Conservation (phyloP, 495 filamentous ascomycete species). For the Staphylotrichum tortipilum region DNA sequence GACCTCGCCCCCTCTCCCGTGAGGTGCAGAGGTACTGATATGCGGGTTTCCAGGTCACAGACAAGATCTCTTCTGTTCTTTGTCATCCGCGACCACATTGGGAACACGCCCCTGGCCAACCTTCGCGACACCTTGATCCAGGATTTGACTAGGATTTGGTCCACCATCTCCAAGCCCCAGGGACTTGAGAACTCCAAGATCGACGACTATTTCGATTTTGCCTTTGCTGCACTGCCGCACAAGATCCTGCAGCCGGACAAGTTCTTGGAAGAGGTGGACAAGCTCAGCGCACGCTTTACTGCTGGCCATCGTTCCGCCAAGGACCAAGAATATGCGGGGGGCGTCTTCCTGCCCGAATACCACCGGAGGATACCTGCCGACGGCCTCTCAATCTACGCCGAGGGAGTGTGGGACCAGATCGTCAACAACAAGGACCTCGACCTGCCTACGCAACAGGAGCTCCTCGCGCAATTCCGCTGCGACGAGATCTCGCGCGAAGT, state of each 20-base stretch:
- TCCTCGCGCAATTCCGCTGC: conserved; percentile 93
- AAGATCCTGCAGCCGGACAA: conserved; percentile 94
- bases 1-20: neutral
- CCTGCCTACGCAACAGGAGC: conserved; percentile 90
- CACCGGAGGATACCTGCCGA: conserved; percentile 93
- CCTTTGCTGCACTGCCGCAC: conserved; percentile 90
- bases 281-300: conserved; percentile 71
- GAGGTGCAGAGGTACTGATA: neutral
- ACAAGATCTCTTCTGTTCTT: conserved; percentile 94
- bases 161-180: conserved; percentile 77
- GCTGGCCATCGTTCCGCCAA: conserved; percentile 62
- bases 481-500: conserved; percentile 91
- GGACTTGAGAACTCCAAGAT: conserved; percentile 84
- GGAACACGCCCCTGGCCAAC: conserved; percentile 78
- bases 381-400: conserved; percentile 85
- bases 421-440: conserved; percentile 97
- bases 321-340: conserved; percentile 65
- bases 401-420: conserved; percentile 95
- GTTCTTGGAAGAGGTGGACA: conserved; percentile 71
- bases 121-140: conserved; percentile 82
- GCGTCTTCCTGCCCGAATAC: conserved; percentile 87
- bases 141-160: conserved; percentile 86
- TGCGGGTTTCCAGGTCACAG: conserved; percentile 55
- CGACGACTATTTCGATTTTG: conserved; percentile 96
- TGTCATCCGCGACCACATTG: conserved; percentile 94